Percentiles rank a stretch among this genome's conserved stretches.
Conservation (phyloP, 2,329 filamentous ascomycete species). For the Trichoderma endophyticum region DNA sequence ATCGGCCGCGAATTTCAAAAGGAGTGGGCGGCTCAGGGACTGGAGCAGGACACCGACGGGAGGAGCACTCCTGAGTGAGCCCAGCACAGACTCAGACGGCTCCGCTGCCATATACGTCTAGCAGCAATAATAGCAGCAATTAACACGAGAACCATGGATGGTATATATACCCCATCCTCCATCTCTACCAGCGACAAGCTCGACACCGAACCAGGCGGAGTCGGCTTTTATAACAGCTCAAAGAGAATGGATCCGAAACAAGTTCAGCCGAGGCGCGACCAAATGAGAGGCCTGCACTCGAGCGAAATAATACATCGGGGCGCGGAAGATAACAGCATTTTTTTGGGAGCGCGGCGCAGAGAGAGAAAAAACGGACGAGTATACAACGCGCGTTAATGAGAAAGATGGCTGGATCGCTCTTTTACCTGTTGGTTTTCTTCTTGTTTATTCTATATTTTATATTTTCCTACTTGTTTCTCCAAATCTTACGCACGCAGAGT, state of each 20-base stretch:
- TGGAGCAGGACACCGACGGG: conserved; percentile 27
- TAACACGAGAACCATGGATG: neutral
- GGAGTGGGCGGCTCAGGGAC: conserved; percentile 43
- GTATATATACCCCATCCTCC: neutral
- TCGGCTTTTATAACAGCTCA: neutral
- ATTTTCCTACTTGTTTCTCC: neutral
- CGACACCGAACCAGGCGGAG: conserved; percentile 16
- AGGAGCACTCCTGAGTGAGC: conserved; percentile 25
- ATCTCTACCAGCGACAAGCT: neutral
- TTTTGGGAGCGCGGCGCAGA: conserved; percentile 4
- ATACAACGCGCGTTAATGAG: conserved; percentile 2
- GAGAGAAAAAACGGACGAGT: neutral
- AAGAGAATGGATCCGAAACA: neutral
- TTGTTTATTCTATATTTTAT: neutral
- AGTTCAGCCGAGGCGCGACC: neutral
- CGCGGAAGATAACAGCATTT: neutral
- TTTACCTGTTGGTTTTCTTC: neutral
- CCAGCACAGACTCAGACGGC: neutral
- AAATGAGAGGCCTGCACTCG: neutral
- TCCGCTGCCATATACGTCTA: neutral
- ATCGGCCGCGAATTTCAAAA: conserved; percentile 54
- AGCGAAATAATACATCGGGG: neutral
- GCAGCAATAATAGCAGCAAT: neutral
- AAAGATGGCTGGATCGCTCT: neutral
- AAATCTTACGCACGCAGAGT: neutral